Conservation (phyloP, 371 early-diverging fungal species). For the Mortierella sp. region DNA sequence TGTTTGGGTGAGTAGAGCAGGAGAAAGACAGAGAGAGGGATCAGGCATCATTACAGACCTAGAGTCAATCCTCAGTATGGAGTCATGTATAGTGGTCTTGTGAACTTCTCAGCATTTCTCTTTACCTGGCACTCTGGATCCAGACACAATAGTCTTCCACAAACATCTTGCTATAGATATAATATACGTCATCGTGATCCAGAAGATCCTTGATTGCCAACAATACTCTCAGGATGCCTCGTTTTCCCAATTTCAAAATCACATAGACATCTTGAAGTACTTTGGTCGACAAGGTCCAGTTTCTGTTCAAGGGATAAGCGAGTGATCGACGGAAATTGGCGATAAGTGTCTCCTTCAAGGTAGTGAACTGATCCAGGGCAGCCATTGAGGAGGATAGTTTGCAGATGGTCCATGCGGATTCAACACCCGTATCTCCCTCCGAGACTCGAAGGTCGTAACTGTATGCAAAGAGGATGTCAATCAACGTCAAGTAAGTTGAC, state of each 20-base stretch:
- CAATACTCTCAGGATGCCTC: constrained; percentile 82
- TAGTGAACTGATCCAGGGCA: constrained; percentile 80
- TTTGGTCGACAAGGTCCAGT: constrained; percentile 75
- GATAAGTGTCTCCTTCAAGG: constrained; percentile 68
- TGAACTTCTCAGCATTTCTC: constrained; percentile 1
- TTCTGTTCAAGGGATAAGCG: constrained; percentile 87
- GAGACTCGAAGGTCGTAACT: constrained; percentile 87
- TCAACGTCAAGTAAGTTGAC: constrained; percentile 82
- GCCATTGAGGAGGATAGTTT: constrained; percentile 85
- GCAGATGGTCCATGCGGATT: constrained; percentile 92
- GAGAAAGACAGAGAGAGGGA: too few relatives aligned
- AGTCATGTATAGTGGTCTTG: too few relatives aligned
- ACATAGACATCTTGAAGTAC: constrained; percentile 84
- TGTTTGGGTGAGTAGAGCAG: background rate
- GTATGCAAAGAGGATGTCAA: constrained; percentile 93
- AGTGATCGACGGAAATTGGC: constrained; percentile 82
- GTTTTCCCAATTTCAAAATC: constrained; percentile 84
- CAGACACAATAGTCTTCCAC: constrained; percentile 98
- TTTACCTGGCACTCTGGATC: constrained; percentile 82
- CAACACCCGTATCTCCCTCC: constrained; percentile 88
- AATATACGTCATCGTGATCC: constrained; percentile 88
- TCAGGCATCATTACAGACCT: too few relatives aligned
- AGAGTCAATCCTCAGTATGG: too few relatives aligned
- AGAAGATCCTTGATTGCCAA: constrained; percentile 82
- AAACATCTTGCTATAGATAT: constrained; percentile 85